Conservation (phyloP, 73 alveolate species). For the Paramecium sonneborni region DNA sequence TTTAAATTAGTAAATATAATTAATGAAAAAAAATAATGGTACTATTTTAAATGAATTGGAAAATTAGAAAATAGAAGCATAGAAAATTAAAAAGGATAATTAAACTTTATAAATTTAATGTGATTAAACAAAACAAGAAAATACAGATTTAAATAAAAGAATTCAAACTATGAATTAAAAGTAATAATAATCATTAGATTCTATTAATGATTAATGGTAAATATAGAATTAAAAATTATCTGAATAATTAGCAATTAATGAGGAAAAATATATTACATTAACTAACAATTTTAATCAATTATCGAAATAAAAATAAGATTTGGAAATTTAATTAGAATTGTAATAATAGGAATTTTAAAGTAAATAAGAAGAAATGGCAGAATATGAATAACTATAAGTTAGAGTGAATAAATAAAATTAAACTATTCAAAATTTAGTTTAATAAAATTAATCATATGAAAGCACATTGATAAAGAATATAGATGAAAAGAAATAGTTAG, state of each 20-base stretch:
- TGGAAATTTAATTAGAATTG: background rate
- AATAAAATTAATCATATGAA: background rate
- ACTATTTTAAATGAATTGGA: background rate
- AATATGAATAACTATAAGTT: background rate
- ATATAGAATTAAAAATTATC: background rate
- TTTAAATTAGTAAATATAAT: background rate
- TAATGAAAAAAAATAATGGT: background rate
- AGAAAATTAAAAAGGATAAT: background rate
- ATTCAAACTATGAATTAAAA: background rate
- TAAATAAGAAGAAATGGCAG: background rate
- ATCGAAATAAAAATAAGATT: background rate
- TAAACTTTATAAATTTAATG: background rate
- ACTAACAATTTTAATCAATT: background rate
- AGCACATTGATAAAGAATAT: background rate
- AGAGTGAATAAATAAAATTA: background rate
- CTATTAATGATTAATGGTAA: background rate
- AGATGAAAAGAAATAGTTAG: background rate
- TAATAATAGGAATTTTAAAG: background rate
- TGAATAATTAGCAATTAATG: background rate
- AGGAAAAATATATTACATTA: background rate
- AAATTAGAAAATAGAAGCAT: background rate
- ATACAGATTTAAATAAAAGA: background rate
- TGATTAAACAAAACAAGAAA: background rate
- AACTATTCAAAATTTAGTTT: background rate
- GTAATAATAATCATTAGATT: background rate